Percentiles rank a stretch among this genome's conserved stretches.
These are phyloP conservation scores for Candolleomyces eurysporus DNA, from an alignment of 768 basidiomycete genomes.

Conservation along the genomic window DNA sequence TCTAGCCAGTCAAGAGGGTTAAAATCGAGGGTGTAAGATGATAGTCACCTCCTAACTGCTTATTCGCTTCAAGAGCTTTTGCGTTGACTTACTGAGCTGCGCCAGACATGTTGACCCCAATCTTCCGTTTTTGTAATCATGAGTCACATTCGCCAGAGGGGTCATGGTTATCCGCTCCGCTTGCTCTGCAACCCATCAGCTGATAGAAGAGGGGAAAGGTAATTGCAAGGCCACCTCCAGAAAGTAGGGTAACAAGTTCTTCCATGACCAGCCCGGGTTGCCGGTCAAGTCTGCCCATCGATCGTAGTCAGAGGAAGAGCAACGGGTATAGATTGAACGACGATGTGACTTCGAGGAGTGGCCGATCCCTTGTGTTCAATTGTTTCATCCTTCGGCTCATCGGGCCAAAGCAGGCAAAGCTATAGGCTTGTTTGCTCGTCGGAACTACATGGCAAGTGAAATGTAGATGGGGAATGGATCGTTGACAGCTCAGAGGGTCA, in stretches of 20 bases:
- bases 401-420: no score
- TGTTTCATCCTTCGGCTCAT: no score
- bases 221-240: neutral
- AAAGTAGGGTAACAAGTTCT: slow-evolving; percentile 9
- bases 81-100: slow-evolving; percentile 25
- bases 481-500: no score
- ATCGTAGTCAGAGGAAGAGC: slow-evolving; percentile 12
- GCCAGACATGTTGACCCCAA: slow-evolving; percentile 29
- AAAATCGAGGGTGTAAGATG: slow-evolving; percentile 36
- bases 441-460: no score
- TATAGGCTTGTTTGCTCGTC: no score
- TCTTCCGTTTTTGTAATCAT: slow-evolving; percentile 20
- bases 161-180: no score
- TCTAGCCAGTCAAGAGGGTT: slow-evolving; percentile 42
- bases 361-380: no score
- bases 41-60: slow-evolving; percentile 34
- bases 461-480: no score
- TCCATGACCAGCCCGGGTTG: slow-evolving; percentile 10
- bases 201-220: no score
- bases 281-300: slow-evolving; percentile 7
- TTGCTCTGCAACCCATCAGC: no score
- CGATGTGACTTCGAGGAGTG: slow-evolving; percentile 25
- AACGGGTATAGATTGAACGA: slow-evolving; percentile 16
- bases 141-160: slow-evolving; percentile 31
- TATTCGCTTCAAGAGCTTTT: slow-evolving; percentile 29